phyloP scores from a whole-genome alignment of 148 eudicot genomes.

The Fagopyrum esculentum region DNA sequence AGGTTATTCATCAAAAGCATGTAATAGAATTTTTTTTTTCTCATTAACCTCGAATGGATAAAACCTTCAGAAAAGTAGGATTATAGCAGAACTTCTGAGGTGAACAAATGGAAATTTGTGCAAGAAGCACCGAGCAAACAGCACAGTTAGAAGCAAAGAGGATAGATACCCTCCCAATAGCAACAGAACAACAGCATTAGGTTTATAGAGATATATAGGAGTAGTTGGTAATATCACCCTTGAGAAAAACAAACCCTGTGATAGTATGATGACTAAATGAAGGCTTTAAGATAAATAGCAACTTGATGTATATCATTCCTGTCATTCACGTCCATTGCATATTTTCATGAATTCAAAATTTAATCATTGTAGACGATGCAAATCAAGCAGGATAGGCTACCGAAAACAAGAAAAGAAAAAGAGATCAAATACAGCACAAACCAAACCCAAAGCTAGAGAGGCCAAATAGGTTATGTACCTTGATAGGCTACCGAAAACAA shows the following conservation, averaged over 20 bases:
- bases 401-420: not conserved
- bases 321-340: not conserved
- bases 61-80: not conserved
- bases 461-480: not conserved
- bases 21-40: not conserved
- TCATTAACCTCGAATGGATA: not conserved
- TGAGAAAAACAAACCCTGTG: not conserved
- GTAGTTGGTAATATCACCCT: not conserved
- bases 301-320: not conserved
- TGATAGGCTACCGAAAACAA: not conserved
- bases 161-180: not conserved
- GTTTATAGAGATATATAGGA: not conserved
- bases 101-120: not conserved
- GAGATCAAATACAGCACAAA: not conserved
- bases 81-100: not conserved
- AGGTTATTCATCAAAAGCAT: not conserved
- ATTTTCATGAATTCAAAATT: not conserved
- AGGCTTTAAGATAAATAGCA: not conserved
- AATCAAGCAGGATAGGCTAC: not conserved
- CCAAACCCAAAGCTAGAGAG: not conserved
- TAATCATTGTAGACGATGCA: not conserved
- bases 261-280: not conserved
- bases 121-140: not conserved
- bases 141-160: not conserved
- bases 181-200: not conserved